Conservation (phyloP, 495 filamentous ascomycete species). For the Paragyromitra xinjiangensis region DNA sequence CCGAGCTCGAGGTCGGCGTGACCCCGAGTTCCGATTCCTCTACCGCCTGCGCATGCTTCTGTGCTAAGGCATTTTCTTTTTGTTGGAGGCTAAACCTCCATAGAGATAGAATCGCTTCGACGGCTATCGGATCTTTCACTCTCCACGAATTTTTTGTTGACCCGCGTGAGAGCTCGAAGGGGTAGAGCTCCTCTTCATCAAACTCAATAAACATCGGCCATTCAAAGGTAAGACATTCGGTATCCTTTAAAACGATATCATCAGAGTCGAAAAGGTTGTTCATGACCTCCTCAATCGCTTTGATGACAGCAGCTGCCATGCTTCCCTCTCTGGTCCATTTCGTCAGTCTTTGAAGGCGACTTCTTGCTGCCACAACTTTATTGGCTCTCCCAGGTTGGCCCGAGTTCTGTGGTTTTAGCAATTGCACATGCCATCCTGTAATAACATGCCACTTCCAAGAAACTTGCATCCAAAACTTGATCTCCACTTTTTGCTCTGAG, state of each 20-base stretch:
- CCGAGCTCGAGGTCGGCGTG: not conserved
- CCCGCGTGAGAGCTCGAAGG: conserved; percentile 11
- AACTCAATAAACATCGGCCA: conserved; percentile 34
- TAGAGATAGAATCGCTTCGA: conserved; percentile 32
- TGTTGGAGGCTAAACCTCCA: conserved; percentile 25
- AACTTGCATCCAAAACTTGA: conserved; percentile 5
- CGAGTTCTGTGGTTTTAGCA: conserved; percentile 1
- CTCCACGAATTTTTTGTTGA: conserved; percentile 15
- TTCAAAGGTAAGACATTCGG: not conserved
- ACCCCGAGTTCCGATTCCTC: not conserved
- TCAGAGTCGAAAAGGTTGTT: conserved; percentile 3
- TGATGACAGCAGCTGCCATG: not conserved
- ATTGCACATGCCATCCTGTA: conserved; percentile 6
- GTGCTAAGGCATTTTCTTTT: not conserved
- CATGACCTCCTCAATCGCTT: conserved; percentile 19
- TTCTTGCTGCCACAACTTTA: conserved; percentile 7
- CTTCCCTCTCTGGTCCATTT: conserved; percentile 7
- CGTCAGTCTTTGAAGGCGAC: not conserved
- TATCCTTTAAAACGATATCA: not conserved
- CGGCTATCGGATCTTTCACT: not conserved
- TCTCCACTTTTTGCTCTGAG: conserved; percentile 5
- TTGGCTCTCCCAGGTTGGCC: not conserved
- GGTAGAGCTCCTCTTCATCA: conserved; percentile 24
- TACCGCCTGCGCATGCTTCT: not conserved
- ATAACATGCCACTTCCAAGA: conserved; percentile 34